Evolutionary conservation across 345 rosid species (phyloP).

Genomic region (Eucalyptus guilfoylei): DNA sequence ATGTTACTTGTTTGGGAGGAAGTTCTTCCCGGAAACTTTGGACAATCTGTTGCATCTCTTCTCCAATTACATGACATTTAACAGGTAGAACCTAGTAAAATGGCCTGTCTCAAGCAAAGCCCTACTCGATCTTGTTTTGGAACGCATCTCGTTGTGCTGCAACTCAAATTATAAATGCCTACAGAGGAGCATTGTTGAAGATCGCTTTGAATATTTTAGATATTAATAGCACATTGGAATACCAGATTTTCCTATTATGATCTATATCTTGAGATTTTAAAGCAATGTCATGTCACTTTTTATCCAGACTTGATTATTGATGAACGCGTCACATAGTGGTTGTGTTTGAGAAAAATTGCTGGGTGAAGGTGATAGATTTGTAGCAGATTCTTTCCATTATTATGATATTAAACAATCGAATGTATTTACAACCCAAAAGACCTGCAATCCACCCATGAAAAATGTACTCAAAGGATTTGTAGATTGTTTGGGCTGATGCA

Average conservation of each 20-base stretch:
- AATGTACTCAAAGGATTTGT: neutral
- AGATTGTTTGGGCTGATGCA: neutral
- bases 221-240: neutral
- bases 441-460: neutral
- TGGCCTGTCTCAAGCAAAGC: no score
- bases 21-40: conserved; percentile 20
- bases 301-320: neutral
- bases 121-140: neutral
- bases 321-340: neutral
- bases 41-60: conserved; percentile 20
- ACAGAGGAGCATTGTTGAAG: neutral
- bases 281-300: neutral
- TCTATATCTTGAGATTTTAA: neutral
- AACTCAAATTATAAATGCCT: neutral
- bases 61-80: conserved; percentile 4
- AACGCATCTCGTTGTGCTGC: neutral
- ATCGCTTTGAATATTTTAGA: neutral
- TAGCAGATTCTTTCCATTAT: neutral
- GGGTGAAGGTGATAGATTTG: neutral
- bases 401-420: neutral
- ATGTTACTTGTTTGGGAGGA: conserved; percentile 79
- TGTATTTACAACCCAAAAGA: neutral
- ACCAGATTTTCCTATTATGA: neutral
- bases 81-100: neutral
- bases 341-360: neutral